These are phyloP conservation scores for Scedosporium aurantiacum DNA, from an alignment of 2,329 filamentous ascomycete genomes.

Conservation along the genomic window DNA sequence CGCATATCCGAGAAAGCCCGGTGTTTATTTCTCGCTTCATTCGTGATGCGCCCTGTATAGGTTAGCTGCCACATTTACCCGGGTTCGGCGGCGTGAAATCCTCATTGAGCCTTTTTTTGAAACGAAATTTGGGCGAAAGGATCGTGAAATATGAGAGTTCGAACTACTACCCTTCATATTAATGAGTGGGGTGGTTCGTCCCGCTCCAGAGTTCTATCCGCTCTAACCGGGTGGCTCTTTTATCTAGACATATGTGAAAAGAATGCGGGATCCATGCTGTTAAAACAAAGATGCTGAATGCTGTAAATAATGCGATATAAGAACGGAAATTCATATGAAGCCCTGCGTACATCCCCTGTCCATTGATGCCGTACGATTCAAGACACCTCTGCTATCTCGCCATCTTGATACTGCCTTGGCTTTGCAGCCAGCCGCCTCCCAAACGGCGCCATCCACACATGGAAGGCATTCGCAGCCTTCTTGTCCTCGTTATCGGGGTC, in stretches of 20 bases:
- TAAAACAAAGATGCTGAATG: too few species aligned
- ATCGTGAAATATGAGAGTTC: not conserved
- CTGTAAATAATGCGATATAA: too few species aligned
- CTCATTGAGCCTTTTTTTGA: not conserved
- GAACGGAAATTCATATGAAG: too few species aligned
- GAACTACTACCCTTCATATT: not conserved
- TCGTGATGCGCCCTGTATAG: not conserved
- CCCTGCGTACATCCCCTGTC: too few species aligned
- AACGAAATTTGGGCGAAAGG: not conserved
- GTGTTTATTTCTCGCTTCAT: not conserved
- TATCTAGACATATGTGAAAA: too few species aligned
- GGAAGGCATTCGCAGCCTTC: conserved; percentile 3
- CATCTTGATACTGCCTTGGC: not conserved
- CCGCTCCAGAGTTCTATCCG: not conserved
- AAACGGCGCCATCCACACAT: conserved; percentile 7
- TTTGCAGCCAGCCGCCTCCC: conserved; percentile 7
- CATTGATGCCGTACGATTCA: not conserved
- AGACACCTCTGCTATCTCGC: not conserved
- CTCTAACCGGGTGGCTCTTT: too few species aligned
- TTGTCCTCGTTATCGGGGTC: conserved; percentile 1
- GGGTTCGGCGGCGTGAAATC: not conserved
- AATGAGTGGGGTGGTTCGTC: not conserved
- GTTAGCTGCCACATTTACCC: not conserved
- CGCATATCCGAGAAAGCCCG: not conserved
- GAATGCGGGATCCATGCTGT: too few species aligned